Evolutionary conservation across 345 rosid species (phyloP), one percentile per base, ranked within the genome.

Genomic region (rapeseed (Brassica napus)): DNA sequence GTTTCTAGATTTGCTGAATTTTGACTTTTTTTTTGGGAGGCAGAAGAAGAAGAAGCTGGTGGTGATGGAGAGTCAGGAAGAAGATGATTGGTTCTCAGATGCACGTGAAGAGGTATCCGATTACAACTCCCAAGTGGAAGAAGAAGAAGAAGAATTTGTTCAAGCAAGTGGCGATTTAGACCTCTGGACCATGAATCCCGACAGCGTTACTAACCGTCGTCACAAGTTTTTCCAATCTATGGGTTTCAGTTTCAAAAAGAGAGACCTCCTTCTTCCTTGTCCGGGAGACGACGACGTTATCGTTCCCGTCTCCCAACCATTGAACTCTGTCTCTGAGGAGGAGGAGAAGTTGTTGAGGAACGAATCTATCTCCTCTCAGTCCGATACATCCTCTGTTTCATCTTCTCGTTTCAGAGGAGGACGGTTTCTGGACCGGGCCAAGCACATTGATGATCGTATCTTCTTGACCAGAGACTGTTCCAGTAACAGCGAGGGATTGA

Each of bases 51-150:
- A 34, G 37, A 34, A 34, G 44, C 10, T 8, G 44, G 44, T 42
- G 49, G 3, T 26, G 34, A 39, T 39, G 47, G 59, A 71, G 47
- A 74, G 65, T 6, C 87, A 71, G 60, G 86, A 82, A 75, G 88
- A 82, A 23, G 89, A 84, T 4, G 89, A 84, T 9, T 73, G 64
- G 24, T 90, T 88, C 78, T 84, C 85, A 49, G 95, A 92, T 81
- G 88, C 87, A 61, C 83, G 82, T 1, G 93, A 89, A 83, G 92
- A 88, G 82, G 82, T 82, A 23, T 89, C 89, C 24, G 91, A 87
- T 78, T 74, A 80, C 72, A 83, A 75, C 79, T 81, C 85, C 7
- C 86, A 78, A 77, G 72, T 49, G 1, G 57, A 44, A 44, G 52
- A 44, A 44, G 52, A 39, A 39, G 44, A 47, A 14, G 89, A 87